Evolutionary conservation across 306 rosid species (phyloP), one percentile per base, ranked within the genome.

Genomic region (Quercus dentata): DNA sequence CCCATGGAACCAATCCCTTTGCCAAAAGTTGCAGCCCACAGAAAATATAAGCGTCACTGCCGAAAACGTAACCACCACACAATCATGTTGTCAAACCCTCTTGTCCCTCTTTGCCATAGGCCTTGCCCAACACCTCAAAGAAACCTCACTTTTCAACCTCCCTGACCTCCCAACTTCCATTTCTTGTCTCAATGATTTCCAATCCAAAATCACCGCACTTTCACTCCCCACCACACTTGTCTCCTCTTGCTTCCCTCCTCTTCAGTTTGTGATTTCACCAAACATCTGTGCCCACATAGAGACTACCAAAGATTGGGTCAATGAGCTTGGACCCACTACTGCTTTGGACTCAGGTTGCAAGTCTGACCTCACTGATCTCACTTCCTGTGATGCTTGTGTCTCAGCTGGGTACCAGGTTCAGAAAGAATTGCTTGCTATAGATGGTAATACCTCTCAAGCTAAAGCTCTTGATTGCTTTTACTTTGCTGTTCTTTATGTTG

Each of bases 401-500:
- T 49, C 76, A 0, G 98, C 99, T 15, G 98, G 94, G 0, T 51
- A 59, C 2, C 81, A 64, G 76, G 79, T 83, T 21, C 86, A 81
- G 77, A 72, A 76, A 20, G 13, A 21, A 14, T 82, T 95, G 67
- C 73, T 68, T 71, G 7, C 79, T 0, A 62, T 85, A 17, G 96
- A 88, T 77, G 98, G 98, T 84, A 93, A 95, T 61, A 5, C 74
- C 76, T 89, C 97, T 9, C 92, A 88, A 51, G 67, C 85, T 28
- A 21, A 27, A 27, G 27, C 27, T 25, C 27, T 5, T 19, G 63
- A 82, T 56, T 95, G 99, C 65, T 95, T 88, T 75, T 85, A 88
- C 79, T 89, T 76, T 19, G 10, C 90, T 1, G 58, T 95, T 69
- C 83, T 95, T n/a, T 95, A 93, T 83, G 97, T 92, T 79, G 99